phyloP scores from a whole-genome alignment of 257 asterid genomes.

The Solanum okadae region DNA sequence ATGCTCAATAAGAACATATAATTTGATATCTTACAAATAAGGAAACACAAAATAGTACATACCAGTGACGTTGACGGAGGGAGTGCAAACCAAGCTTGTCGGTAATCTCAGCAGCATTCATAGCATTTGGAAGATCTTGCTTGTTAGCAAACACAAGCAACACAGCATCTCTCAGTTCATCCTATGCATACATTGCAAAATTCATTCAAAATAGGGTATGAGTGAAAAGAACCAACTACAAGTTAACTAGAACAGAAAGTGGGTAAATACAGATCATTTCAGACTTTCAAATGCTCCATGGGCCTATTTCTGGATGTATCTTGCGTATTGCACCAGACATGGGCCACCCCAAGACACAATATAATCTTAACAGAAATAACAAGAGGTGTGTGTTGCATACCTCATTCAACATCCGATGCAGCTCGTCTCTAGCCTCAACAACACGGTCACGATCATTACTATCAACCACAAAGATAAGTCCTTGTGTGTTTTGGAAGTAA shows the following conservation, averaged over 20 bases:
- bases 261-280: background rate
- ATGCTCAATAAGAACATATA: background rate
- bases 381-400: conserved; percentile 7
- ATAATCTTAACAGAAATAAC: background rate
- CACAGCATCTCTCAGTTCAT: conserved; percentile 66
- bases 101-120: conserved; percentile 68
- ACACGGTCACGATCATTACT: conserved; percentile 85
- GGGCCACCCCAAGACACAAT: background rate
- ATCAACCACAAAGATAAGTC: conserved; percentile 74
- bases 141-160: conserved; percentile 66
- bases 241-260: background rate
- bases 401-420: conserved; percentile 81
- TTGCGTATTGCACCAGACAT: background rate
- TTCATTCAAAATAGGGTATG: background rate
- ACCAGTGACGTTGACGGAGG: conserved; percentile 69
- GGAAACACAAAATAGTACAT: background rate
- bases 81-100: conserved; percentile 75
- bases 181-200: conserved; percentile 11
- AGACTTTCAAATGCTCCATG: background rate
- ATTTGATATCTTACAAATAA: background rate
- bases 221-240: background rate
- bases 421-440: conserved; percentile 85
- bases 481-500: conserved; percentile 82
- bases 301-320: background rate
- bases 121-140: conserved; percentile 69